phyloP scores from a whole-genome alignment of 2,329 filamentous ascomycete species.

The Alternaria longipes region DNA sequence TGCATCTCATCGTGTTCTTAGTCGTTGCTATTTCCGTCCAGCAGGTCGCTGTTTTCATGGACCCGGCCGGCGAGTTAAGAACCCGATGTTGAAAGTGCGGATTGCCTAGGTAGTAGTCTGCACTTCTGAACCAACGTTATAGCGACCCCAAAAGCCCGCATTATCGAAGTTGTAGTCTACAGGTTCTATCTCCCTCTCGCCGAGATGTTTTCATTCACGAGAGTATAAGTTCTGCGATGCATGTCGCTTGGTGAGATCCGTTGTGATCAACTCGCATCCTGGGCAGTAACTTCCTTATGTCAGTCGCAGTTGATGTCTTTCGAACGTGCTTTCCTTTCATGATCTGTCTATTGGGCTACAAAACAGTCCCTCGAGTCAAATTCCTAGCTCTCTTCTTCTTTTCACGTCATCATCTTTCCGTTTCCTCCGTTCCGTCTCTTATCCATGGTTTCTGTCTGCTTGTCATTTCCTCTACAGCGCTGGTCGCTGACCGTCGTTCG shows the following conservation, averaged over 20 bases:
- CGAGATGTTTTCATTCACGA: no score
- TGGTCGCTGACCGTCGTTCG: constrained; percentile 11
- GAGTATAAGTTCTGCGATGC: no score
- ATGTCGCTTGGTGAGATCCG: background rate
- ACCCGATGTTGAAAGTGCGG: background rate
- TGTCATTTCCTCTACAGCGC: constrained; percentile 3
- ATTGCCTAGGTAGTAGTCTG: no score
- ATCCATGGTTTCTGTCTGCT: background rate
- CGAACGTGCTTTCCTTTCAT: background rate
- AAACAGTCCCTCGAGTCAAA: background rate
- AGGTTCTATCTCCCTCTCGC: no score
- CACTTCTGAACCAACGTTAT: no score
- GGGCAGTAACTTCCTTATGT: background rate
- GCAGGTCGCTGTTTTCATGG: background rate
- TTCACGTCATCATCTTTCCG: background rate
- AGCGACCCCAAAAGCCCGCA: no score
- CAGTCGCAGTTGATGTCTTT: background rate
- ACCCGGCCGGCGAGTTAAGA: background rate
- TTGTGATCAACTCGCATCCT: background rate
- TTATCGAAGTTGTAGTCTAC: no score
- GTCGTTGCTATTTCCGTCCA: background rate
- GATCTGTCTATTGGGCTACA: background rate
- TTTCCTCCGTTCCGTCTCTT: background rate
- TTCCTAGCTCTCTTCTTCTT: background rate
- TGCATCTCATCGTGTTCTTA: background rate